Evolutionary conservation across 495 filamentous ascomycete species (phyloP).

Genomic region (Aeminium ludgeri): DNA sequence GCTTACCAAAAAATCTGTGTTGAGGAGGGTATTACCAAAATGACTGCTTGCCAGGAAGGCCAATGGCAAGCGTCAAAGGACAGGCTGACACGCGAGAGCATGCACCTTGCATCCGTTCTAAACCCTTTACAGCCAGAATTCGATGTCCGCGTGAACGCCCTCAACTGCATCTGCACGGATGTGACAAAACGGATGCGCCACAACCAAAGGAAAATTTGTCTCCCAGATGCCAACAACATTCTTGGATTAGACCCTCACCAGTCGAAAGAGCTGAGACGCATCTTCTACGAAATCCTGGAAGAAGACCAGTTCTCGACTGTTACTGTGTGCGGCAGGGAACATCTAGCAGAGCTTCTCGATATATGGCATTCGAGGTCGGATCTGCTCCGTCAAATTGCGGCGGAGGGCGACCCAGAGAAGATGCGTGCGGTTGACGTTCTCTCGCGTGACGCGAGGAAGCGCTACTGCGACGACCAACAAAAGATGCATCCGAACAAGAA

Average conservation of each 20-base stretch:
- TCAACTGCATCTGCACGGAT: slow-evolving; percentile 67
- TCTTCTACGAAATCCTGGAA: slow-evolving; percentile 50
- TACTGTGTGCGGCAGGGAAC: slow-evolving; percentile 49
- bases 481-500: slow-evolving; percentile 42
- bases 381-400: slow-evolving; percentile 40
- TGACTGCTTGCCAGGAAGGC: slow-evolving; percentile 48
- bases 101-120: slow-evolving; percentile 51
- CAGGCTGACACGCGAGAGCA: slow-evolving; percentile 44
- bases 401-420: slow-evolving; percentile 31
- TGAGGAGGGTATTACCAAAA: slow-evolving; percentile 49
- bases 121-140: slow-evolving; percentile 33
- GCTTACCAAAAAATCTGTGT: slow-evolving; percentile 56
- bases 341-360: slow-evolving; percentile 53
- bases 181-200: slow-evolving; percentile 66
- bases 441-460: slow-evolving; percentile 57
- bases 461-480: slow-evolving; percentile 49
- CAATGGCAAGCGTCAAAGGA: slow-evolving; percentile 58
- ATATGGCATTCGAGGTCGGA: slow-evolving; percentile 46
- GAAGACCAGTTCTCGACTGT: slow-evolving; percentile 59
- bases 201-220: slow-evolving; percentile 42
- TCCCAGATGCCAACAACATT: slow-evolving; percentile 55
- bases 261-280: slow-evolving; percentile 44
- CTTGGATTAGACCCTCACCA: slow-evolving; percentile 58
- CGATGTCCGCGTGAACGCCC: slow-evolving; percentile 41
- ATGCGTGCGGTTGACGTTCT: slow-evolving; percentile 51